Evolutionary conservation across 2,329 filamentous ascomycete genomes (phyloP).

Genomic region (Penicillium brevicompactum): DNA sequence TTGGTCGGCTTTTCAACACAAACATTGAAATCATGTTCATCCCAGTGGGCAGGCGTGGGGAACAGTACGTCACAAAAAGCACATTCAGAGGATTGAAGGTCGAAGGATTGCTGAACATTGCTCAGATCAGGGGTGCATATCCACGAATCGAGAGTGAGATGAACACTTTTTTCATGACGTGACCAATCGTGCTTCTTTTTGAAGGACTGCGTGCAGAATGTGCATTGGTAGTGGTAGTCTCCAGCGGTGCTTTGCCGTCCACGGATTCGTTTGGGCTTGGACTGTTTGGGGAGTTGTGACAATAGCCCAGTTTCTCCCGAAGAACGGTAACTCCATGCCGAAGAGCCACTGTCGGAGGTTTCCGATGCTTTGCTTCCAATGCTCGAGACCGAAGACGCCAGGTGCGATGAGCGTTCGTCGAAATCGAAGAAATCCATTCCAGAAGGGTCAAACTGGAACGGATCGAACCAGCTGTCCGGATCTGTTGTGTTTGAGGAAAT

Average conservation of each 20-base stretch:
- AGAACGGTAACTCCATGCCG: slow-evolving; percentile 38
- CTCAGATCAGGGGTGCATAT: slow-evolving; percentile 30
- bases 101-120: slow-evolving; percentile 14
- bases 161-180: slow-evolving; percentile 54
- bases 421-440: slow-evolving; percentile 30
- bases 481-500: slow-evolving; percentile 19
- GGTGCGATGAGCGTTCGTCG: slow-evolving; percentile 29
- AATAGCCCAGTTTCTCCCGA: slow-evolving; percentile 20
- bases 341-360: slow-evolving; percentile 33
- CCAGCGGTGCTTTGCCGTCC: background rate
- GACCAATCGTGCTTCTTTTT: slow-evolving; percentile 55
- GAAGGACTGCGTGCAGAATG: slow-evolving; percentile 53
- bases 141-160: slow-evolving; percentile 51
- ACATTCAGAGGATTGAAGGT: slow-evolving; percentile 34
- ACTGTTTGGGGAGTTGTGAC: slow-evolving; percentile 22
- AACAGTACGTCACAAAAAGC: slow-evolving; percentile 52
- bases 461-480: slow-evolving; percentile 5
- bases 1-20: slow-evolving; percentile 54
- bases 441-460: slow-evolving; percentile 17
- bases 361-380: slow-evolving; percentile 33
- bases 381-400: slow-evolving; percentile 34
- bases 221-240: slow-evolving; percentile 45
- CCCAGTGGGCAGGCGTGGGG: slow-evolving; percentile 49
- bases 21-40: slow-evolving; percentile 55
- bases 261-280: slow-evolving; percentile 9